These are phyloP conservation scores for Scedosporium aurantiacum DNA, from an alignment of 2,329 filamentous ascomycete species.

Conservation along the genomic window DNA sequence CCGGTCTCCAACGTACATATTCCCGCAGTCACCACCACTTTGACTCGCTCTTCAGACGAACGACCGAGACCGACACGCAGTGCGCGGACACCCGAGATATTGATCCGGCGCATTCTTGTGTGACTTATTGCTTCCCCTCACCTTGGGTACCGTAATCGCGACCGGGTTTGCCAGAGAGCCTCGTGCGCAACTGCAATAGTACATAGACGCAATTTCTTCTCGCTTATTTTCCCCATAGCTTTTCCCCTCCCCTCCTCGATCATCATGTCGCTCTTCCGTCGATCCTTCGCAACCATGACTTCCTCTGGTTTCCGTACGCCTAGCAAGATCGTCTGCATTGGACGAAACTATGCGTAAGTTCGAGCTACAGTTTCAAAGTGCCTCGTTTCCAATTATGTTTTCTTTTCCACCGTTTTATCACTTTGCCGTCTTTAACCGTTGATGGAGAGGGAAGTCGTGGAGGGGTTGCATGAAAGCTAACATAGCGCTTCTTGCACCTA, in stretches of 20 bases:
- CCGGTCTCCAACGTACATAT: background rate
- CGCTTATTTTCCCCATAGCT: background rate
- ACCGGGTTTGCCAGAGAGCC: background rate
- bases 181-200: background rate
- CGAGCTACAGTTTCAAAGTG: background rate
- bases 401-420: background rate
- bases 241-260: background rate
- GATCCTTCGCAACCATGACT: constrained; percentile 26
- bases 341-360: constrained; percentile 85
- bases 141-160: background rate
- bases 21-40: background rate
- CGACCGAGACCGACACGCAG: background rate
- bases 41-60: background rate
- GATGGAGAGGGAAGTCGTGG: constrained; percentile 14
- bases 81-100: background rate
- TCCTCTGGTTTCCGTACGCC: constrained; percentile 40
- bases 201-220: background rate
- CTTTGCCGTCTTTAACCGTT: background rate
- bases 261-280: constrained; percentile 25
- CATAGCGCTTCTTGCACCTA: constrained; percentile 5
- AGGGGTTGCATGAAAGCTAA: background rate
- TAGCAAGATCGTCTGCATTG: constrained; percentile 81
- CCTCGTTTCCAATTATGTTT: constrained; percentile 12
- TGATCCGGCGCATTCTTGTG: background rate
- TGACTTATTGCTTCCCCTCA: background rate